A percentile compares a stretch with the other conserved stretches of the same genome.
Evolutionary conservation across 352 stramenopile species (phyloP).

Genomic region (Globisporangium cystogenes): DNA sequence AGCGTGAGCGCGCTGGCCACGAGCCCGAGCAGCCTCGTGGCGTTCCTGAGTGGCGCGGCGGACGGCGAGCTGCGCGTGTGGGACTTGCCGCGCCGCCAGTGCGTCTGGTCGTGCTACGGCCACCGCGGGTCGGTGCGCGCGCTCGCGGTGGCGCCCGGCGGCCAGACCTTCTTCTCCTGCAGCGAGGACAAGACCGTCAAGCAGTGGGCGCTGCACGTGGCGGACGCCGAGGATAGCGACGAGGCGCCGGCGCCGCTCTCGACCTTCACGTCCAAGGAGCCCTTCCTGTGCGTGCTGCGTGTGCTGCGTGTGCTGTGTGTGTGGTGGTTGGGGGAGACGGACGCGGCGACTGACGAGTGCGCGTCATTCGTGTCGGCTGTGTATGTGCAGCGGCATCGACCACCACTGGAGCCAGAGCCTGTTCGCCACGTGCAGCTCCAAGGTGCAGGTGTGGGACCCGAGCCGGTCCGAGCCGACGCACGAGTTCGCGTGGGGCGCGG

Average conservation of each 20-base stretch:
- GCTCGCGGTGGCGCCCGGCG: conserved; percentile 73
- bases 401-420: conserved; percentile 95
- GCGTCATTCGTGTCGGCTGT: too few species aligned
- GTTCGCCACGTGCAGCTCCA: conserved; percentile 90
- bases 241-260: conserved; percentile 61
- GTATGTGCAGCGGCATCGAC: conserved; percentile 92
- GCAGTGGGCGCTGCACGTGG: conserved; percentile 80
- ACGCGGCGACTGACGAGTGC: conserved; percentile 1
- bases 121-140: conserved; percentile 94
- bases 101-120: conserved; percentile 91
- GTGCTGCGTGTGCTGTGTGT: neutral
- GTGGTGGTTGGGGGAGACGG: neutral
- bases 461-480: conserved; percentile 91
- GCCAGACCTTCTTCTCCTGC: conserved; percentile 90
- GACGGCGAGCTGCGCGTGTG: conserved; percentile 96
- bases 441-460: conserved; percentile 97
- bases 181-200: conserved; percentile 96
- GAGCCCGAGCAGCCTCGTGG: conserved; percentile 88
- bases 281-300: conserved; percentile 59
- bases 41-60: conserved; percentile 83
- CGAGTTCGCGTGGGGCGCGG: conserved; percentile 91
- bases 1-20: conserved; percentile 92
- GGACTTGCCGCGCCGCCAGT: conserved; percentile 94
- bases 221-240: conserved; percentile 58
- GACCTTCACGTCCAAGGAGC: conserved; percentile 82